Base-by-base conservation (phyloP, 2,329 filamentous ascomycete genomes). In the Tolypocladium amazonense region DNA sequence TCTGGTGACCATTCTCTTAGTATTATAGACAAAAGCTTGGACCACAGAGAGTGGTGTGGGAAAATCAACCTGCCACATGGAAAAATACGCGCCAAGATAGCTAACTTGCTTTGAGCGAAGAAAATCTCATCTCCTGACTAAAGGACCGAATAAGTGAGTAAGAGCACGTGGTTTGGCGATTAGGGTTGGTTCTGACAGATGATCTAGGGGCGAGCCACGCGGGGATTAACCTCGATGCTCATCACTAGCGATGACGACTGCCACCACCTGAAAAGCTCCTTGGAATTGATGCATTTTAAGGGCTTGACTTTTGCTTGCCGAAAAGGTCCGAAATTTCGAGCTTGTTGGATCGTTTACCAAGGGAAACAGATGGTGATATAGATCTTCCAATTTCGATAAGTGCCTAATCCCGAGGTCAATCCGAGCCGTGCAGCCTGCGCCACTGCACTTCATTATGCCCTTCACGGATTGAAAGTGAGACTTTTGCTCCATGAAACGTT, bases 41-140 rank as follows among this genome's bases (percentile, higher is more conserved):
- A 12, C 11, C 3, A 12, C 20, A 14, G 20, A 20, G 14, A 37
- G 54, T 41, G 15, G 45, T 27, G 59, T 57, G 56, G 38, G 23
- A 39, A n/a, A 50, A 30, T 35, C n/a, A 25, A 30, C 20, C 33
- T 35, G 14, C 7, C 11, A 30, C 45, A 27, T 27, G 47, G 43
- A 38, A 25, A 20, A 53, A 11, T 9, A 43, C 47, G 37, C 35
- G 23, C 23, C 23, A 23, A 27, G 3, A 50, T 38, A 12, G 20
- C 3, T 41, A 60, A 58, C 53, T 41, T 58, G 43, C 62, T 25
- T 43, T 39, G n/a, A 45, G 43, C 37, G 58, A 58, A 60, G 58
- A 43, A 60, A 59, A 56, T 56, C 6, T 37, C 57, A 39, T 56
- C 62, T 61, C 60, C 62, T 62, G 61, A 60, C 55, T 60, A 58